These are phyloP conservation scores for Scheffersomyces amazonensis DNA, from an alignment of 805 yeast genomes.

Conservation along the genomic window DNA sequence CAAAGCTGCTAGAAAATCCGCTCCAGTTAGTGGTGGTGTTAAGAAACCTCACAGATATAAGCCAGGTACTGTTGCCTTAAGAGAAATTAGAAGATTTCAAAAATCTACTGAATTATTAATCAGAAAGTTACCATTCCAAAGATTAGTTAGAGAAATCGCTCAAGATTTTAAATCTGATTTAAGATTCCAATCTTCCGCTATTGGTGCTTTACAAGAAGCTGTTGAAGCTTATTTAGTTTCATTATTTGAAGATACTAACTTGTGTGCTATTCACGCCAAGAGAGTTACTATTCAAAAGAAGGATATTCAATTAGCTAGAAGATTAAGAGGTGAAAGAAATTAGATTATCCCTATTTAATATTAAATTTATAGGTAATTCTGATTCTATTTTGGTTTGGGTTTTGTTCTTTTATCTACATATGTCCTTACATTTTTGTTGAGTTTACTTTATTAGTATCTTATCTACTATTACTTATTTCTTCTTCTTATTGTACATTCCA, in stretches of 20 bases:
- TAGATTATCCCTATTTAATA: no score
- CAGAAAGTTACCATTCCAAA: conserved; percentile 96
- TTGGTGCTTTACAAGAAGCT: conserved; percentile 97
- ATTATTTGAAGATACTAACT: conserved; percentile 94
- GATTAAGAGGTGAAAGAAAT: conserved; percentile 96
- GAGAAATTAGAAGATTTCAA: conserved; percentile 98
- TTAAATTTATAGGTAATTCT: no score
- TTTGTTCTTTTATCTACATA: no score
- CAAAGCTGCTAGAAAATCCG: conserved; percentile 90
- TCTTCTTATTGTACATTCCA: no score
- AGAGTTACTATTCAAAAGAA: conserved; percentile 98
- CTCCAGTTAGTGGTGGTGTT: conserved; percentile 91
- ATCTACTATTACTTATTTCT: no score
- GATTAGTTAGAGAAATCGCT: conserved; percentile 94
- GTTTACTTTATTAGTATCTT: no score
- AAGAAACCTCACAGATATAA: conserved; percentile 94
- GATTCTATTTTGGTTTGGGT: no score
- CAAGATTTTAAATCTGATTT: conserved; percentile 90
- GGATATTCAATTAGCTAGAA: conserved; percentile 96
- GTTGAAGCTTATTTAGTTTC: conserved; percentile 98
- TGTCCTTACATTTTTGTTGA: no score
- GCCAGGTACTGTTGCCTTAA: conserved; percentile 96
- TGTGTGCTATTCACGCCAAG: conserved; percentile 98
- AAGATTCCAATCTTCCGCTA: conserved; percentile 96
- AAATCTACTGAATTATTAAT: conserved; percentile 92